Base-by-base conservation (phyloP, 768 basidiomycete genomes). In the Atractiella rhizophila region DNA sequence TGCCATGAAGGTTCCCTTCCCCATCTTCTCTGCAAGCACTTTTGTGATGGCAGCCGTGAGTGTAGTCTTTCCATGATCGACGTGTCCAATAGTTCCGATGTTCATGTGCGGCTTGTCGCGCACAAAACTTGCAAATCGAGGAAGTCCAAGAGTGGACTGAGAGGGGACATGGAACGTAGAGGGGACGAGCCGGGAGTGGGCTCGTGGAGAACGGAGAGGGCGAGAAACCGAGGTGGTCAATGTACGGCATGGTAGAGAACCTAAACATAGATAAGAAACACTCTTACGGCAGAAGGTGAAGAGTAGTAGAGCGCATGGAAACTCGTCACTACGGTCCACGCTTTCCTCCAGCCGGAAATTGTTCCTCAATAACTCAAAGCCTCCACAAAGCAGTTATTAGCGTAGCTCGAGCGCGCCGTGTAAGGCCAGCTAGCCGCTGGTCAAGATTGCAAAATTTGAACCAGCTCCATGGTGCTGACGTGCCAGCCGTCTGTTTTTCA, bases 31-130 rank as follows among this genome's bases (percentile, higher is more conserved):
- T 21, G 91, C 64, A 41, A 96, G 69, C 42, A 85, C 77, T 58
- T 80, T 96, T 53, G 91, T 98, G 54, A 88, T 86, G 44, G 83
- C 79, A 30, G 83, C 83, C 12, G 83, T 86, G 49, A 98, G 65
- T 2, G 88, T 98, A 0, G 88, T 98, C 64, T 98, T 98, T 52
- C 88, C 88, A 58, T 96, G 88, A 60, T 52, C 49, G 42, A 54
- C 53, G 46, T 53, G 52, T 24, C 52, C 80, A 54, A 85, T 85
- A 37, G 81, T 85, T 49, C 82, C 82, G 54, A 88, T 79, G 66
- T 88, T 88, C 76, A 88, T 75, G 57, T 86, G 82, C 40, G 80
- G 77, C 58, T n/a, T n/a, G n/a, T n/a, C 83, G 29, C 12, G n/a
- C n/a, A n/a, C n/a, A n/a, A 23, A 9, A 26, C 12, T 28, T 19